A percentile compares a stretch with the other conserved stretches of the same genome.
Evolutionary conservation across 2,329 filamentous ascomycete species (phyloP).

Genomic region (Cytospora mali): DNA sequence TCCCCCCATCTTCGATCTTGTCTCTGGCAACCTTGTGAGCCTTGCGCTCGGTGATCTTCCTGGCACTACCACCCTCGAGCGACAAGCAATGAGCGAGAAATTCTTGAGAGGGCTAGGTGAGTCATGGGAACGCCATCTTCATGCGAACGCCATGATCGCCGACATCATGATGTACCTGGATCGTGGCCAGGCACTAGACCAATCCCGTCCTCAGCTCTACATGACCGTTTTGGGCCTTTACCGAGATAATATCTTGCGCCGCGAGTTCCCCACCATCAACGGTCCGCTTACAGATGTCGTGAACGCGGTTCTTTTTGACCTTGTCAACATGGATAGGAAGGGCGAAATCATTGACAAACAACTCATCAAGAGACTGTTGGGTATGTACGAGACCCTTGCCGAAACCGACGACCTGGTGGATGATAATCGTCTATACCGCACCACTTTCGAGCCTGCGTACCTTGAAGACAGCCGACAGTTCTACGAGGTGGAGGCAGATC

Average conservation of each 20-base stretch:
- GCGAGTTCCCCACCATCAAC: conserved; percentile 42
- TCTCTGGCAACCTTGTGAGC: conserved; percentile 67
- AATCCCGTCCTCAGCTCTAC: conserved; percentile 72
- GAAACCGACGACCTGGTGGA: conserved; percentile 79
- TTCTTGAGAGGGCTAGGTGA: conserved; percentile 77
- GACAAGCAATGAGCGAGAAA: conserved; percentile 76
- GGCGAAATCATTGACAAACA: conserved; percentile 86
- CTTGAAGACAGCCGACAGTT: conserved; percentile 70
- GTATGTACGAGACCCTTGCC: conserved; percentile 89
- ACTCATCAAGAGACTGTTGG: conserved; percentile 78
- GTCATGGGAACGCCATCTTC: conserved; percentile 86
- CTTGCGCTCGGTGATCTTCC: conserved; percentile 59
- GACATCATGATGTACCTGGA: conserved; percentile 99
- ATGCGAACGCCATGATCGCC: conserved; percentile 94
- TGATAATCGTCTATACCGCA: conserved; percentile 79
- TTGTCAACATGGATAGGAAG: conserved; percentile 88
- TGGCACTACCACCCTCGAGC: conserved; percentile 72
- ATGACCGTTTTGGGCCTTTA: conserved; percentile 84
- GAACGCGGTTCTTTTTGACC: conserved; percentile 81
- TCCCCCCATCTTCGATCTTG: conserved; percentile 68
- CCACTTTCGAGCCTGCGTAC: conserved; percentile 79
- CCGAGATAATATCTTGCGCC: conserved; percentile 77
- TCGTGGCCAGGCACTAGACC: conserved; percentile 75
- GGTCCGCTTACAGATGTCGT: conserved; percentile 70
- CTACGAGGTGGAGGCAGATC: conserved; percentile 75